Evolutionary conservation across 2,329 filamentous ascomycete species (phyloP).

Genomic region (Penicillium sp.): DNA sequence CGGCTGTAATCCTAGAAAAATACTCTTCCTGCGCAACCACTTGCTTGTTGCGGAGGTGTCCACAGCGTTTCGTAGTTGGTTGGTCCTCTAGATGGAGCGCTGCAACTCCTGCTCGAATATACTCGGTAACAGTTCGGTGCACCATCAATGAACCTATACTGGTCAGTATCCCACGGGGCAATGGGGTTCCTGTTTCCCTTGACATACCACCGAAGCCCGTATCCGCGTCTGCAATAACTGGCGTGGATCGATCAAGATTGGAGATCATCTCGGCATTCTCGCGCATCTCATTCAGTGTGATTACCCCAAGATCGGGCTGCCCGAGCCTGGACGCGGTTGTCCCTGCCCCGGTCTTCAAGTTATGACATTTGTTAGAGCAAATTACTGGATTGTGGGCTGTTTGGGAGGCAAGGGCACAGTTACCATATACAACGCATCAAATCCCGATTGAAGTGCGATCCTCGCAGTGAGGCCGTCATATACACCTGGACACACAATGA

Average conservation of each 20-base stretch:
- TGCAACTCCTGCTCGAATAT: constrained; percentile 51
- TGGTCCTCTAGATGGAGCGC: constrained; percentile 55
- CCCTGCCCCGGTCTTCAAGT: no score
- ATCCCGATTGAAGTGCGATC: constrained; percentile 58
- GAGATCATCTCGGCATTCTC: constrained; percentile 61
- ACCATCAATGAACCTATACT: constrained; percentile 27
- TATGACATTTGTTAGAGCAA: no score
- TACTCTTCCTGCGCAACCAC: constrained; percentile 24
- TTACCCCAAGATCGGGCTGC: constrained; percentile 54
- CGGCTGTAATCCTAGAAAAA: constrained; percentile 24
- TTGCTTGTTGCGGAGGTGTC: constrained; percentile 39
- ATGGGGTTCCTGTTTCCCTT: no score
- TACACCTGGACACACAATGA: constrained; percentile 61
- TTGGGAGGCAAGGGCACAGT: constrained; percentile 35
- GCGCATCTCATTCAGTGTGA: constrained; percentile 60
- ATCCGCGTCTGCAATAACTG: constrained; percentile 56
- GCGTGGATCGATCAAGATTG: constrained; percentile 50
- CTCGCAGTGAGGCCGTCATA: constrained; percentile 65
- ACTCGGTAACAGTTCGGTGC: constrained; percentile 45
- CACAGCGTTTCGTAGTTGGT: constrained; percentile 42
- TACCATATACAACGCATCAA: constrained; percentile 65
- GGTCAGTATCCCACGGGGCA: no score
- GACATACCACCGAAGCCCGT: constrained; percentile 46
- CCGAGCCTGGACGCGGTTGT: no score
- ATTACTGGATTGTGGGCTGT: no score